Evolutionary conservation across 1,284 basidiomycete genomes (phyloP).

Genomic region (Ustanciosporium gigantosporum): DNA sequence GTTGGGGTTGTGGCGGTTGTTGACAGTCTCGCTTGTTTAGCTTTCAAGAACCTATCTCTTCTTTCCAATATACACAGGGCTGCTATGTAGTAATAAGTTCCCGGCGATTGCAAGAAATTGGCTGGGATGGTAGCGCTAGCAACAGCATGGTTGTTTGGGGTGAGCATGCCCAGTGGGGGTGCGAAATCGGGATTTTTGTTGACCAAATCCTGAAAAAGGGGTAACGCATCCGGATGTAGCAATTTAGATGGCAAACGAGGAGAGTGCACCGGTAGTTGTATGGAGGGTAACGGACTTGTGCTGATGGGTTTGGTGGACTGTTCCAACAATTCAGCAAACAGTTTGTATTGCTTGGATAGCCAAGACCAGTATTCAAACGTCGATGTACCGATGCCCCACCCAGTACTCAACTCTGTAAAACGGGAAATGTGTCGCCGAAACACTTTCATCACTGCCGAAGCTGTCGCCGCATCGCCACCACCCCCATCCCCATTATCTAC

Average conservation of each 20-base stretch:
- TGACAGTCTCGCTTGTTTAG: neutral
- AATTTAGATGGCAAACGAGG: constrained; percentile 41
- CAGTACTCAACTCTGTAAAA: constrained; percentile 83
- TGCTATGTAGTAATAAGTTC: constrained; percentile 46
- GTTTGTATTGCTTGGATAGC: constrained; percentile 76
- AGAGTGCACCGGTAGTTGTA: constrained; percentile 17
- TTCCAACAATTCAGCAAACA: constrained; percentile 51
- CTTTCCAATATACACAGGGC: constrained; percentile 52
- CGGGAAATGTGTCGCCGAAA: constrained; percentile 80
- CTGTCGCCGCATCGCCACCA: too few species aligned
- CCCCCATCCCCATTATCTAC: constrained; percentile 63
- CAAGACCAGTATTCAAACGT: constrained; percentile 98
- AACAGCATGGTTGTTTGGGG: constrained; percentile 34
- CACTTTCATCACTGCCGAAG: constrained; percentile 69
- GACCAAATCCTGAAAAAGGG: constrained; percentile 1
- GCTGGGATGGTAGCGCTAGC: constrained; percentile 10
- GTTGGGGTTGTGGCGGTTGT: too few species aligned
- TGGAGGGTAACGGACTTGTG: constrained; percentile 28
- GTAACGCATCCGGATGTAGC: constrained; percentile 27
- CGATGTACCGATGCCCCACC: constrained; percentile 96
- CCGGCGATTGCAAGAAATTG: constrained; percentile 17
- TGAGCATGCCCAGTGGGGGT: constrained; percentile 20
- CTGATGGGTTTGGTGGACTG: constrained; percentile 13
- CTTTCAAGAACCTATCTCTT: constrained; percentile 17
- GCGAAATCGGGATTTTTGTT: constrained; percentile 7